Conservation (phyloP, 352 stramenopile genomes). For the Phytophthora pini region DNA sequence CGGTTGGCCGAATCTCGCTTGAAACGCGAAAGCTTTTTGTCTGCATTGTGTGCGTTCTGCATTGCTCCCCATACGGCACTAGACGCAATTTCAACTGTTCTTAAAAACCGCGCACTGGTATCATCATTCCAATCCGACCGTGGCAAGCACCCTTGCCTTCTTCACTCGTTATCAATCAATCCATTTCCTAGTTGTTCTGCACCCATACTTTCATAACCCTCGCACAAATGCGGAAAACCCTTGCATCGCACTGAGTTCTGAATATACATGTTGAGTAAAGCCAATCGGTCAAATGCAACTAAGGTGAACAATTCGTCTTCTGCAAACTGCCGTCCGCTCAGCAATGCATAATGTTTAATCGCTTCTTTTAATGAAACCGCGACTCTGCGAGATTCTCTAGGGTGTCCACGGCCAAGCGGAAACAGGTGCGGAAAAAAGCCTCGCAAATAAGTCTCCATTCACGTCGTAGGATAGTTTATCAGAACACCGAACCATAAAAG, state of each 20-base stretch:
- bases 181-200: not conserved
- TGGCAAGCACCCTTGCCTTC: not conserved
- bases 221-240: not conserved
- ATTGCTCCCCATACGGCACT: not conserved
- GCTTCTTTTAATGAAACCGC: not conserved
- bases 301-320: slow-evolving; percentile 3
- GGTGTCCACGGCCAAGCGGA: slow-evolving; percentile 3
- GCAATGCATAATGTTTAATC: not conserved
- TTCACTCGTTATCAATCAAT: slow-evolving; percentile 1
- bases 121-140: not conserved
- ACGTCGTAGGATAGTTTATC: not conserved
- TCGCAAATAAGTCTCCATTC: slow-evolving; percentile 9
- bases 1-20: slow-evolving; percentile 1
- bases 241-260: slow-evolving; percentile 3
- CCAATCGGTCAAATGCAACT: not conserved
- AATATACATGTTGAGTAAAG: slow-evolving; percentile 6
- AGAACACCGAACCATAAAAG: slow-evolving; percentile 1
- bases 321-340: not conserved
- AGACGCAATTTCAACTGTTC: not conserved
- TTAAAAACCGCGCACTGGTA: slow-evolving; percentile 2
- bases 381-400: not conserved
- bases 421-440: slow-evolving; percentile 10
- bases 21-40: slow-evolving; percentile 5
- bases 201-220: slow-evolving; percentile 4
- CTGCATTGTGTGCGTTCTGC: slow-evolving; percentile 3